Percentiles rank a stretch among this genome's conserved stretches.
Conservation (phyloP, 2,329 filamentous ascomycete species). For the Xylariaceae sp. region DNA sequence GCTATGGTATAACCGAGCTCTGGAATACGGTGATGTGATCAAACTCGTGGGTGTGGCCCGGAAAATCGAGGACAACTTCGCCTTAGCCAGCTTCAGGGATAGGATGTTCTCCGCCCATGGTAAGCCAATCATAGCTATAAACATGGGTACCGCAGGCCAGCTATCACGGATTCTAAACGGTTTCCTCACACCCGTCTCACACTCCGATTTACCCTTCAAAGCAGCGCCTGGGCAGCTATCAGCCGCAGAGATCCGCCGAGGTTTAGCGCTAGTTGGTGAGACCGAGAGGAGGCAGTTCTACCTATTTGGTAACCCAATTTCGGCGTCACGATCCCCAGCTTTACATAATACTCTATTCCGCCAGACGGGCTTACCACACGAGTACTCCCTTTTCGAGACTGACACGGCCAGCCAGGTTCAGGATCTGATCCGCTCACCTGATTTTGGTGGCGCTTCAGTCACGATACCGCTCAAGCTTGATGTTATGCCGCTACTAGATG, state of each 20-base stretch:
- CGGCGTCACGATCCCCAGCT: slow-evolving; percentile 76
- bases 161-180: slow-evolving; percentile 84
- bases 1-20: slow-evolving; percentile 79
- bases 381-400: slow-evolving; percentile 76
- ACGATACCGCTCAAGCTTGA: slow-evolving; percentile 94
- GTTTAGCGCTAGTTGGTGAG: slow-evolving; percentile 72
- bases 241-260: slow-evolving; percentile 78
- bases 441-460: slow-evolving; percentile 90
- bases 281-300: slow-evolving; percentile 74
- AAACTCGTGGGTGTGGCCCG: slow-evolving; percentile 85
- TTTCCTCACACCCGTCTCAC: slow-evolving; percentile 93
- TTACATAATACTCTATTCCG: slow-evolving; percentile 84
- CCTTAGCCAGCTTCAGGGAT: slow-evolving; percentile 74
- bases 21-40: slow-evolving; percentile 88
- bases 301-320: slow-evolving; percentile 82
- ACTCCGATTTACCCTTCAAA: slow-evolving; percentile 83
- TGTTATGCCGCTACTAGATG: slow-evolving; percentile 75
- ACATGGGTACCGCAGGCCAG: slow-evolving; percentile 87
- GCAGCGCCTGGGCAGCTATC: slow-evolving; percentile 92
- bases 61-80: slow-evolving; percentile 78
- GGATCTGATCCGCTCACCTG: slow-evolving; percentile 60
- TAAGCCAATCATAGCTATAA: slow-evolving; percentile 87
- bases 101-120: slow-evolving; percentile 69
- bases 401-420: slow-evolving; percentile 57
- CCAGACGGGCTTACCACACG: slow-evolving; percentile 73